Conservation (phyloP, 208 protist genomes). For the Acanthamoeba culbertsoni region DNA sequence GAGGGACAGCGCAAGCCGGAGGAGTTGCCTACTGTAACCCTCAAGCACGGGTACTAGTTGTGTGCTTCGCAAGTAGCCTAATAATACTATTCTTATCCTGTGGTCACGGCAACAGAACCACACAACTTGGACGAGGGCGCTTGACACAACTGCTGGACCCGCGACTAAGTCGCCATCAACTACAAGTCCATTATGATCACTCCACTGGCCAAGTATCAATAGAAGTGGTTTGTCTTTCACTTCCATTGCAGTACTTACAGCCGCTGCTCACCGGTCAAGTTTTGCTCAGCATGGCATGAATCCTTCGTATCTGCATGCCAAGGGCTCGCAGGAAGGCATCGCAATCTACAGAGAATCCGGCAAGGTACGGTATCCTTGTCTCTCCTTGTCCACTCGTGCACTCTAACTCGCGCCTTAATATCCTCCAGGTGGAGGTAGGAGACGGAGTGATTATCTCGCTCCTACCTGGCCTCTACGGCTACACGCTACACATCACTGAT, state of each 20-base stretch:
- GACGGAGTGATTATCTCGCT: slow-evolving; percentile 44
- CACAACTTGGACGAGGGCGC: not conserved
- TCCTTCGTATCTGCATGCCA: not conserved
- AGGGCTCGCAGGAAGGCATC: not conserved
- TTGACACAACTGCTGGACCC: not conserved
- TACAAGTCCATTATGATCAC: not conserved
- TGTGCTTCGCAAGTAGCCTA: not conserved
- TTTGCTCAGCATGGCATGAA: slow-evolving; percentile 8
- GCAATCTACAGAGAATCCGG: not conserved
- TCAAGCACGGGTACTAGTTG: not conserved
- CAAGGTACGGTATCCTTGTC: not conserved
- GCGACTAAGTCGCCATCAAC: slow-evolving; percentile 16
- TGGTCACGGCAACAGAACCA: not conserved
- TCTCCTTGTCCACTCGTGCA: not conserved
- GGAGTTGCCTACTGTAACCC: not conserved
- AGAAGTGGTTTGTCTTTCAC: not conserved
- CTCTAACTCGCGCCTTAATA: not conserved
- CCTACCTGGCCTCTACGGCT: slow-evolving; percentile 47
- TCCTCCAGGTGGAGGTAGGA: not conserved
- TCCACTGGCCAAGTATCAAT: not conserved
- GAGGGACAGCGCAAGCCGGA: not conserved
- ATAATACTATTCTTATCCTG: not conserved
- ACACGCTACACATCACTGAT: not conserved
- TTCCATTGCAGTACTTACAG: not conserved
- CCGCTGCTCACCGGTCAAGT: too few species aligned